Evolutionary conservation across 2,329 filamentous ascomycete genomes (phyloP).

Genomic region (Daldinia sp.): DNA sequence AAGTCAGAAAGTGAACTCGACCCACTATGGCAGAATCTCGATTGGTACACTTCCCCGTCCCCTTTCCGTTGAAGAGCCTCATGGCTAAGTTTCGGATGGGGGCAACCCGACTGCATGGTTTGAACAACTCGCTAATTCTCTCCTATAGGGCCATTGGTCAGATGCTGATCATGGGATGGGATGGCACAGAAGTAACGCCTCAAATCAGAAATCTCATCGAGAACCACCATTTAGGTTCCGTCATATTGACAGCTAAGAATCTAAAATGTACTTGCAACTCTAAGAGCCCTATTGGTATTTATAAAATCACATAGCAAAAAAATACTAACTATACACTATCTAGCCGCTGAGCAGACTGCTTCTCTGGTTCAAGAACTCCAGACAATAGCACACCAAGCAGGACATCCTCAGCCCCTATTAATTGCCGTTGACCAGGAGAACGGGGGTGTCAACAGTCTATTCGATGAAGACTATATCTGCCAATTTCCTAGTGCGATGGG

Average conservation of each 20-base stretch:
- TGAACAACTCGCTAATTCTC: conserved; percentile 44
- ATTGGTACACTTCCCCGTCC: conserved; percentile 63
- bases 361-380: conserved; percentile 89
- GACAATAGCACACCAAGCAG: conserved; percentile 87
- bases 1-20: conserved; percentile 60
- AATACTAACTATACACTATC: conserved; percentile 45
- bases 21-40: conserved; percentile 77
- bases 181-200: conserved; percentile 83
- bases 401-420: conserved; percentile 85
- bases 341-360: conserved; percentile 91
- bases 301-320: conserved; percentile 29
- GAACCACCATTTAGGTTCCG: conserved; percentile 86
- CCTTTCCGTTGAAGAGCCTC: conserved; percentile 25
- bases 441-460: conserved; percentile 95
- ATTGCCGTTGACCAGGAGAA: conserved; percentile 98
- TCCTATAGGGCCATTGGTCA: conserved; percentile 72
- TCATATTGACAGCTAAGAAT: conserved; percentile 85
- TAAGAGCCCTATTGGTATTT: conserved; percentile 21
- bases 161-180: conserved; percentile 85
- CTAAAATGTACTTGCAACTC: conserved; percentile 79
- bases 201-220: conserved; percentile 84
- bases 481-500: conserved; percentile 99
- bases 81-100: conserved; percentile 20
- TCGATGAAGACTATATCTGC: conserved; percentile 93
- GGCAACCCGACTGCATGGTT: conserved; percentile 27